phyloP scores from a whole-genome alignment of 768 basidiomycete genomes.

The Panaeolus papilionaceus region DNA sequence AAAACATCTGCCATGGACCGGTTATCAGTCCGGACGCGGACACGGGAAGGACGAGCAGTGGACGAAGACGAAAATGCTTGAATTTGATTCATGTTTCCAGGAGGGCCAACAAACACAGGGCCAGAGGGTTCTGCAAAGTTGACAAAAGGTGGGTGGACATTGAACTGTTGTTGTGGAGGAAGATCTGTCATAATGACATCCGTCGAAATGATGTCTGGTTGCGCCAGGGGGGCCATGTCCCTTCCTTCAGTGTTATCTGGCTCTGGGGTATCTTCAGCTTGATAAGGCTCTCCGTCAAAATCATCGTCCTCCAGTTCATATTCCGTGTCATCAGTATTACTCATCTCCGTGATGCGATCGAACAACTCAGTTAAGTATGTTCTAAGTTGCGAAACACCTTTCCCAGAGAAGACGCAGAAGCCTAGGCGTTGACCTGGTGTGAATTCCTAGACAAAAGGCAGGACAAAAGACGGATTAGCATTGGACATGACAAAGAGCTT shows the following conservation, averaged over 20 bases:
- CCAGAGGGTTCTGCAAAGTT: slow-evolving; percentile 22
- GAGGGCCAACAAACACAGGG: not conserved
- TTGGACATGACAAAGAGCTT: not conserved
- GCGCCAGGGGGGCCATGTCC: slow-evolving; percentile 39
- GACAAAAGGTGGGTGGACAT: slow-evolving; percentile 17
- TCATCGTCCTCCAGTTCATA: slow-evolving; percentile 60
- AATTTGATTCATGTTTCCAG: slow-evolving; percentile 29
- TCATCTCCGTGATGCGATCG: slow-evolving; percentile 76
- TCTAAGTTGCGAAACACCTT: slow-evolving; percentile 85
- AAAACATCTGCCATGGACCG: slow-evolving; percentile 50
- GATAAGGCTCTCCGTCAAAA: slow-evolving; percentile 57
- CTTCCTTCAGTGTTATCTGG: slow-evolving; percentile 42
- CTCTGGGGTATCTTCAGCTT: slow-evolving; percentile 55
- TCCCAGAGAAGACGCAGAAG: slow-evolving; percentile 97
- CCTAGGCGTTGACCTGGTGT: slow-evolving; percentile 86
- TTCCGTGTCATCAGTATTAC: slow-evolving; percentile 71
- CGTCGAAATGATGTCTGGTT: not conserved
- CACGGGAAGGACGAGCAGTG: slow-evolving; percentile 47
- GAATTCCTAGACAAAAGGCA: slow-evolving; percentile 69
- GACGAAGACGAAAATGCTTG: slow-evolving; percentile 35
- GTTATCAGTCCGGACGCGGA: slow-evolving; percentile 36
- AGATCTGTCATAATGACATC: slow-evolving; percentile 31
- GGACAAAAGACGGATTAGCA: not conserved
- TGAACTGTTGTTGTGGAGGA: slow-evolving; percentile 30
- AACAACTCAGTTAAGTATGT: slow-evolving; percentile 79